Base-by-base conservation (phyloP, 495 filamentous ascomycete species). In the Friedmanniomyces simplex region DNA sequence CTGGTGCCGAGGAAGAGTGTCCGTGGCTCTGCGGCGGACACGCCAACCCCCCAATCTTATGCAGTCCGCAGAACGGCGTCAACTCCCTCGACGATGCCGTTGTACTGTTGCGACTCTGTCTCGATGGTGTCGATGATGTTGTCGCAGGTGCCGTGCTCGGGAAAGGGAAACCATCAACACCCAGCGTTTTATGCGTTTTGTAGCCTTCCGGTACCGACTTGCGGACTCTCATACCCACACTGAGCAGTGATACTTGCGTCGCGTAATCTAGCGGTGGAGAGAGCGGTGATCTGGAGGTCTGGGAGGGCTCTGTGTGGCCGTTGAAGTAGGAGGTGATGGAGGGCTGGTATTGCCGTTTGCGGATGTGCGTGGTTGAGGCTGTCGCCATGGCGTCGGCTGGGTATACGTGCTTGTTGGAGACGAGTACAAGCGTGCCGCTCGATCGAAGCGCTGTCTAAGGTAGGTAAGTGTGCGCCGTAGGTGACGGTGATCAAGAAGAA, bases 201-300 rank as follows among this genome's bases (percentile, higher is more conserved):
- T 95, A 95, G 52, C 91, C 91, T 57, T 95, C 89, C 0, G 88
- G 86, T 2, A 97, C 83, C 11, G 85, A 84, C 71, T 97, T 96
- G 58, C 91, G 85, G 51, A 97, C 79, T 34, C 90, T 82, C 88
- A 96, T 94, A 62, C 91, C 91, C 52, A 97, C 91, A 58, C 77
- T 85, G 3, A 96, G 75, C 14, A 96, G 82, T 16, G 83, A 84
- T 16, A 88, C 75, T 68, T 93, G 88, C 22, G 10, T 88, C 80
- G 20, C 89, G 75, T 59, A n/a, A 42, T 58, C 69, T 58, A 64
- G 60, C 14, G 56, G 57, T 14, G 46, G 58, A 24, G 50, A 58
- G 16, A 53, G 43, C 28, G 61, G 55, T 22, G 71, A 62, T 26
- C 78, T 70, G 37, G 53, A 47, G 24, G 39, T 30, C 20, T 52